Evolutionary conservation across 2,329 filamentous ascomycete genomes (phyloP).

Genomic region (Paracoccidioides lutzii): DNA sequence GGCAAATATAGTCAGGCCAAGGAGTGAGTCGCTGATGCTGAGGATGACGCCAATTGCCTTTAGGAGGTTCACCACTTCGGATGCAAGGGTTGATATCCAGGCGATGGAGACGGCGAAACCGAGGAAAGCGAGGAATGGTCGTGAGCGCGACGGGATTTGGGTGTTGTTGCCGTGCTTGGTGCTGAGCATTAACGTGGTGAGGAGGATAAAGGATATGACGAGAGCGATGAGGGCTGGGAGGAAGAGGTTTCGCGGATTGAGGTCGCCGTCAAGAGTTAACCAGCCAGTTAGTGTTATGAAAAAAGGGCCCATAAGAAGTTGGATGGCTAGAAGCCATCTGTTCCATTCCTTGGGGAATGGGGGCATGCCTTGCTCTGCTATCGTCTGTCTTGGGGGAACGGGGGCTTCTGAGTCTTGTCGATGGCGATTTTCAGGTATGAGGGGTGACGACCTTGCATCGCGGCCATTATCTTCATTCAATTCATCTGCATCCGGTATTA

Average conservation of each 20-base stretch:
- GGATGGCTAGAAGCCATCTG: conserved; percentile 74
- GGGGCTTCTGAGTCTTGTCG: conserved; percentile 29
- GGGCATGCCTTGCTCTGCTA: conserved; percentile 11
- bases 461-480: background rate
- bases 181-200: conserved; percentile 53
- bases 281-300: conserved; percentile 67
- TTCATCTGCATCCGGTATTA: conserved; percentile 1
- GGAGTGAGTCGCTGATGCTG: conserved; percentile 84
- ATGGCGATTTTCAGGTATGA: background rate
- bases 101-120: conserved; percentile 85
- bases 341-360: conserved; percentile 55
- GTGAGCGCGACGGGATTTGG: conserved; percentile 55
- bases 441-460: background rate
- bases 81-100: conserved; percentile 93
- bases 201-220: conserved; percentile 51
- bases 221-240: conserved; percentile 52
- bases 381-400: conserved; percentile 23
- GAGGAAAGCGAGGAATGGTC: conserved; percentile 69
- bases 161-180: conserved; percentile 42
- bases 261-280: conserved; percentile 43
- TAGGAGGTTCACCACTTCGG: conserved; percentile 87
- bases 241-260: conserved; percentile 40
- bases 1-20: conserved; percentile 90
- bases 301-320: conserved; percentile 74
- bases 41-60: conserved; percentile 88